phyloP scores from a whole-genome alignment of 768 basidiomycete genomes.

The Boletellus emodensis region DNA sequence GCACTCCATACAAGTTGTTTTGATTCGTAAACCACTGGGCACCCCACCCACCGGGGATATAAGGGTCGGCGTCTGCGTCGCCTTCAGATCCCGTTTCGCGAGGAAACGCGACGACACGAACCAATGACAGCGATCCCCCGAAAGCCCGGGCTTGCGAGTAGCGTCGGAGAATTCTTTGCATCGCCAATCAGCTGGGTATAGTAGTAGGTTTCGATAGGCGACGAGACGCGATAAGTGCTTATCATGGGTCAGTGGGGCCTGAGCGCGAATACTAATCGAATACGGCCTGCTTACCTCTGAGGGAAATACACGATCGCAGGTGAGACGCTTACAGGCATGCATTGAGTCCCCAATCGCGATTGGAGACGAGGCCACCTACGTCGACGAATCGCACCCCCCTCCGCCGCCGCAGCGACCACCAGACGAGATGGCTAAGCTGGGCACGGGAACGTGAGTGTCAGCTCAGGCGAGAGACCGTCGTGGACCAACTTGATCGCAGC shows the following conservation, averaged over 20 bases:
- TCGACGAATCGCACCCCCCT: conserved; percentile 46
- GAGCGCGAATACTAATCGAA: background rate
- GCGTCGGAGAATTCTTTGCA: conserved; percentile 63
- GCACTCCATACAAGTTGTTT: conserved; percentile 18
- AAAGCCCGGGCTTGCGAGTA: conserved; percentile 59
- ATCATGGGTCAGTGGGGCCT: background rate
- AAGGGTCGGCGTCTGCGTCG: conserved; percentile 62
- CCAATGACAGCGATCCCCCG: conserved; percentile 75
- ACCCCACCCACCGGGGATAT: conserved; percentile 48
- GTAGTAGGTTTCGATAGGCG: conserved; percentile 66
- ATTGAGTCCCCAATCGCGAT: background rate
- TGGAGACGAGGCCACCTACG: conserved; percentile 28
- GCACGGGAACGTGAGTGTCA: conserved; percentile 5
- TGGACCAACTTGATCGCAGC: conserved; percentile 58
- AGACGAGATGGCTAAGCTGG: conserved; percentile 58
- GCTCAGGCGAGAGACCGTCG: background rate
- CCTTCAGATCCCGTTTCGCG: background rate
- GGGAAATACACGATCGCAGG: conserved; percentile 78
- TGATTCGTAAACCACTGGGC: conserved; percentile 23
- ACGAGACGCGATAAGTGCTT: conserved; percentile 65
- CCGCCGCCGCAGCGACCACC: conserved; percentile 60
- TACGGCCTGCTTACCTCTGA: conserved; percentile 41
- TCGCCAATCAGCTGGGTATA: conserved; percentile 78
- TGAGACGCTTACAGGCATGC: conserved; percentile 24
- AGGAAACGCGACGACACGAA: conserved; percentile 20